phyloP scores from a whole-genome alignment of 139 green algal species.

The Desmodesmus armatus region DNA sequence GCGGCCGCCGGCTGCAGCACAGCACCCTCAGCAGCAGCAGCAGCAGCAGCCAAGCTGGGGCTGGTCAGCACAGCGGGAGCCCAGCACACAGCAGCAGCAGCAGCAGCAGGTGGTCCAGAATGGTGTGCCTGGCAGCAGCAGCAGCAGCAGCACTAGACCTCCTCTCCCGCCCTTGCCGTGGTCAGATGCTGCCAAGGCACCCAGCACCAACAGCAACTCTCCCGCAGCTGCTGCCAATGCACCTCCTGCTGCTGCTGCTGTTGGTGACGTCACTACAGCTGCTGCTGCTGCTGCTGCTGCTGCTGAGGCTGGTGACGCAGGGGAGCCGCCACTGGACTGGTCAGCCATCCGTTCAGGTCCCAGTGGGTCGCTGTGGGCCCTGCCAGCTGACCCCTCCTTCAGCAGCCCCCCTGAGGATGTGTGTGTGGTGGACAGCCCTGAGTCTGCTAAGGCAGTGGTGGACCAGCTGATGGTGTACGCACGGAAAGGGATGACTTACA shows the following conservation, averaged over 20 bases:
- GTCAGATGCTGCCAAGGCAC: constrained; percentile 9
- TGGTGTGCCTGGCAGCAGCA: neutral
- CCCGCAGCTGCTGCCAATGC: neutral
- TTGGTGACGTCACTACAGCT: neutral
- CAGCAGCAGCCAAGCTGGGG: neutral
- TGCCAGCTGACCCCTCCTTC: neutral
- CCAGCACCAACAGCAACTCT: constrained; percentile 32
- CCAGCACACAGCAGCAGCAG: neutral
- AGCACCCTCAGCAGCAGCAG: constrained; percentile 13
- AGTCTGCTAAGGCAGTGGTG: constrained; percentile 7
- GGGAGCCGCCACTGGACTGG: neutral
- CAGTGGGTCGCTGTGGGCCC: neutral
- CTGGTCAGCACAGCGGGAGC: neutral
- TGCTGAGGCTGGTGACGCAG: neutral
- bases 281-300: neutral
- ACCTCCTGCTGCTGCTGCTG: constrained; percentile 21
- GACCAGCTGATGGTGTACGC: constrained; percentile 7
- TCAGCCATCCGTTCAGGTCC: neutral
- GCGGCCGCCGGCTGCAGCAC: constrained; percentile 3
- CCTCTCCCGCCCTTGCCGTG: no score
- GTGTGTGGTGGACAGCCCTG: constrained; percentile 44
- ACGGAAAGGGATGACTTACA: neutral
- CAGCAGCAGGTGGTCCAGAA: neutral
- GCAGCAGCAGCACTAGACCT: neutral
- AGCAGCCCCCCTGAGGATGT: constrained; percentile 41